Evolutionary conservation across 352 stramenopile species (phyloP), one percentile per base, ranked within the genome.

Genomic region (Elongisporangium prolatum): DNA sequence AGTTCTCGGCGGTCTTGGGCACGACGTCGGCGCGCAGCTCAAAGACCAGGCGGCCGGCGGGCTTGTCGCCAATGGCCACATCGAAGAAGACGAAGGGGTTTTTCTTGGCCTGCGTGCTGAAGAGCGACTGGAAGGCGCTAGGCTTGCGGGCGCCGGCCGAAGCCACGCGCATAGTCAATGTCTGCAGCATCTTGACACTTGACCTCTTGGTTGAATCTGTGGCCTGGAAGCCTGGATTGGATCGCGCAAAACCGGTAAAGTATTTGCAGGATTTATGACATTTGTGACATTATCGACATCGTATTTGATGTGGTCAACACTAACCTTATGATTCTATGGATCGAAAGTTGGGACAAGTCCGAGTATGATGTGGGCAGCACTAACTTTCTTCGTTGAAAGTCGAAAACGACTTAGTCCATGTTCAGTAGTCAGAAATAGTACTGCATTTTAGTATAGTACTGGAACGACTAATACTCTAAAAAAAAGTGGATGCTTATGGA

Each of bases 1-100:
- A 99, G 77, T 99, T 99, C 69, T 99, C 96, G 37, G 96, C 97
- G 25, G 98, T 99, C 72, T 98, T 99, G 18, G 97, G 97, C 54
- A 96, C 96, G 22, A 98, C 89, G 65, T 99, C 94, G 10, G 86
- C 88, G 75, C 95, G 98, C 49, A 99, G 71, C 72, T 96, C 78
- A 55, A 97, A 95, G 1, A 91, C 74, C 34, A 97, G 85, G 47
- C 91, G 83, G 3, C 91, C 89, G 4, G 75, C 80, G 14, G 84
- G 52, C 71, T 97, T 64, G 40, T 90, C 96, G 61, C 88, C 93
- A 68, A 99, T 97, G 51, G 94, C 87, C 24, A 99, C 89, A 78
- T 99, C 96, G 69, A 99, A 98, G 84, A 96, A 99, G 25, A 98
- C 91, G 44, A 81, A 95, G 48, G 91, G 91, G 76, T 97, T 94